Base-by-base conservation (phyloP, 2,329 filamentous ascomycete genomes). In the Cadophora luteo-olivacea region DNA sequence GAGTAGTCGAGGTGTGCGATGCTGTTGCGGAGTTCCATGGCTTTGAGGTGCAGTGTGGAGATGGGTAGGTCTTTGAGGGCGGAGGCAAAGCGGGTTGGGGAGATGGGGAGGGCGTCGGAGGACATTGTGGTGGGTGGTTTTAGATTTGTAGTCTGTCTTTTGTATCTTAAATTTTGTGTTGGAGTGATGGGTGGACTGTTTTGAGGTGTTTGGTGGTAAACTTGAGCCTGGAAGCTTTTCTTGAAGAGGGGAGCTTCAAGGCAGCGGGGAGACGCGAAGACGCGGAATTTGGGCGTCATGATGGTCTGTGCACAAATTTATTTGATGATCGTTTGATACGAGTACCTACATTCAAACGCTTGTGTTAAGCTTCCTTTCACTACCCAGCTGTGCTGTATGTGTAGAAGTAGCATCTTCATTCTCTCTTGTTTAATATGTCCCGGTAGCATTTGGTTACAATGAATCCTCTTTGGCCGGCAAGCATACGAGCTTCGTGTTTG, bases 1-100 rank as follows among this genome's bases (percentile, higher is more conserved):
- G 89, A 92, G 78, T 89, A 89, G 75, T 90, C 86, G 32, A 94
- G 88, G 79, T 94, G 91, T 29, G 86, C 84, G 77, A 94, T 90
- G 74, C 85, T 88, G 84, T 93, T 94, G 78, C 87, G 88, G 70
- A 94, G 84, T 79, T 94, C 92, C 77, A 91, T 86, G 68, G 91
- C 87, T 80, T 94, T 94, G 79, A 91, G 84, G 80, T 91, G 89
- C 7, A 94, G 88, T 67, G 71, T 74, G 9, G 86, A 84, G 72
- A 90, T 78, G 51, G 91, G 87, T 66, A 94, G 88, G 69, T 89
- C 86, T 72, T 85, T 82, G 72, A 94, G 84, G 29, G 92, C 92
- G 70, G 84, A 82, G 76, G 89, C 87, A 82, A 92, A 93, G 77
- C 86, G 86, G 22, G 82, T 78, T 32, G 88, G 82, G 57, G 85